Conservation (phyloP, 768 basidiomycete genomes). For the Boletus fagicola region DNA sequence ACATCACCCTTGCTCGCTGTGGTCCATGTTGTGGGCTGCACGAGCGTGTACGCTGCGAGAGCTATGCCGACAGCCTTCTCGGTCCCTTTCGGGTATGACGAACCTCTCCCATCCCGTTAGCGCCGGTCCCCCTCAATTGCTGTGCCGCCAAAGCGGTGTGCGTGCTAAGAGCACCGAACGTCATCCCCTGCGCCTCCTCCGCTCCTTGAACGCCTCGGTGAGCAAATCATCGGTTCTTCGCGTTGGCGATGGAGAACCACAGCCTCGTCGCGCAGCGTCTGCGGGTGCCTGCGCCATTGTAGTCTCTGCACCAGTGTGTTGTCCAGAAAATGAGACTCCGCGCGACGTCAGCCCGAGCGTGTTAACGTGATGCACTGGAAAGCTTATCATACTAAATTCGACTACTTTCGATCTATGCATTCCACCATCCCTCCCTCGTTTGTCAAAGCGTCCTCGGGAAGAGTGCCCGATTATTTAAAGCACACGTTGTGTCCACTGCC, state of each 20-base stretch:
- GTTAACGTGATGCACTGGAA: constrained; percentile 32
- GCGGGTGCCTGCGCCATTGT: constrained; percentile 11
- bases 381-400: constrained; percentile 20
- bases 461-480: constrained; percentile 25
- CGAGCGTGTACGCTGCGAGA: not conserved
- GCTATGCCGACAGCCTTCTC: constrained; percentile 2
- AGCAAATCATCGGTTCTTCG: constrained; percentile 7
- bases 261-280: constrained; percentile 16
- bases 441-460: constrained; percentile 20
- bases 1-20: not conserved
- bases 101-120: not conserved
- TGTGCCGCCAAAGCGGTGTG: constrained; percentile 28
- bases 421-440: constrained; percentile 17
- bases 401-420: constrained; percentile 17
- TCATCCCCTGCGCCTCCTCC: constrained; percentile 18
- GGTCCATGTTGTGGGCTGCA: not conserved
- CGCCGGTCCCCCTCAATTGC: constrained; percentile 8
- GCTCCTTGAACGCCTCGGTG: not conserved
- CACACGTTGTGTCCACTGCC: not conserved
- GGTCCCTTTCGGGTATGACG: not conserved
- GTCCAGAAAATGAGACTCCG: constrained; percentile 11
- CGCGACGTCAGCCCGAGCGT: not conserved
- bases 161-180: constrained; percentile 16
- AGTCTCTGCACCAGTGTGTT: not conserved
- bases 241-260: constrained; percentile 21